Percentiles rank a stretch among this genome's conserved stretches.
Evolutionary conservation across 2,329 filamentous ascomycete species (phyloP).

Genomic region (Fusarium nisikadoi): DNA sequence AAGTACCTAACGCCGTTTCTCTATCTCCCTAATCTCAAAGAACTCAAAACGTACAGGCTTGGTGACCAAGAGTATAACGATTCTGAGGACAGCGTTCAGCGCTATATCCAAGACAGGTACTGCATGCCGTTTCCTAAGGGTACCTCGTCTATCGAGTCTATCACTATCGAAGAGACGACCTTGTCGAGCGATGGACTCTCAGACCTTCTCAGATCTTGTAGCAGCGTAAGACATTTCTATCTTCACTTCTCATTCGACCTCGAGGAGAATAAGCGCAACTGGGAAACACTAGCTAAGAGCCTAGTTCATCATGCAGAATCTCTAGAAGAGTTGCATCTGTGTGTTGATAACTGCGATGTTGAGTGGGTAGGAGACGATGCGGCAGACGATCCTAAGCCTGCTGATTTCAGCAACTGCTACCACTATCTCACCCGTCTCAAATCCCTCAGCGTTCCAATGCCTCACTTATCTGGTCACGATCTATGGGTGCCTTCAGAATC

Average conservation of each 20-base stretch:
- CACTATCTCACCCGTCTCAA: background rate
- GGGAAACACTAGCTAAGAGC: background rate
- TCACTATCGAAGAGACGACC: background rate
- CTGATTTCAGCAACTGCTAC: background rate
- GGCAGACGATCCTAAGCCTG: accelerated
- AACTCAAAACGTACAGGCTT: background rate
- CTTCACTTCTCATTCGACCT: background rate
- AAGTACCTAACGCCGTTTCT: background rate
- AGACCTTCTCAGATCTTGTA: background rate
- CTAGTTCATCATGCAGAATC: background rate
- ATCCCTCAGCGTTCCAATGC: background rate
- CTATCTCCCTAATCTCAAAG: background rate
- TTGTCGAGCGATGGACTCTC: background rate
- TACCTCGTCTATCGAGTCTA: background rate
- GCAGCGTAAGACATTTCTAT: background rate
- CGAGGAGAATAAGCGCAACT: accelerated
- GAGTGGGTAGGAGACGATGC: background rate
- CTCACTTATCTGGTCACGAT: background rate
- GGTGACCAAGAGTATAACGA: background rate
- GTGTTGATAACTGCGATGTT: background rate
- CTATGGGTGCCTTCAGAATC: accelerated
- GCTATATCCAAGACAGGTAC: background rate
- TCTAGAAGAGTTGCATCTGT: background rate
- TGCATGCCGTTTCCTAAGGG: background rate
- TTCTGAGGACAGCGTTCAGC: accelerated